phyloP scores from a whole-genome alignment of 805 yeast genomes.

The Saturnispora sekii region DNA sequence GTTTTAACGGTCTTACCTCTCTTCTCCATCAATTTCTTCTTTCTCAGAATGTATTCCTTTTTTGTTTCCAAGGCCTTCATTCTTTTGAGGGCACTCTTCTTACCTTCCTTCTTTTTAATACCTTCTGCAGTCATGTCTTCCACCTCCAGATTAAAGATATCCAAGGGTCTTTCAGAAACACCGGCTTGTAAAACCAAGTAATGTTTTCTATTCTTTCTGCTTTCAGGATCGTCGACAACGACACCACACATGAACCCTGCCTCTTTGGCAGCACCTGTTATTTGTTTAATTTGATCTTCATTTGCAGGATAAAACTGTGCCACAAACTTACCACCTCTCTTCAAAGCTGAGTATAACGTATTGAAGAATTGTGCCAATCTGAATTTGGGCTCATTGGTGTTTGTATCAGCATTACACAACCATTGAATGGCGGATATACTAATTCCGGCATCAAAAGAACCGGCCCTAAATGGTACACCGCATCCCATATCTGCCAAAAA shows the following conservation, averaged over 20 bases:
- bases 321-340: constrained; percentile 93
- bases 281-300: constrained; percentile 72
- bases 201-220: constrained; percentile 82
- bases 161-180: constrained; percentile 59
- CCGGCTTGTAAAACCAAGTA: constrained; percentile 89
- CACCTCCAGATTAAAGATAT: constrained; percentile 71
- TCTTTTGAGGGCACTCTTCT: constrained; percentile 36
- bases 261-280: constrained; percentile 76
- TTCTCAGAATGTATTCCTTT: constrained; percentile 76
- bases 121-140: constrained; percentile 40
- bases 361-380: constrained; percentile 78
- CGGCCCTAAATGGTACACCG: constrained; percentile 93
- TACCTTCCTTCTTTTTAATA: constrained; percentile 19
- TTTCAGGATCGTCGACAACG: constrained; percentile 88
- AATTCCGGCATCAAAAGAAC: constrained; percentile 93
- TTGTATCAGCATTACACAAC: constrained; percentile 92
- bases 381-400: constrained; percentile 71
- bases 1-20: constrained; percentile 84
- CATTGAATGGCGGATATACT: constrained; percentile 94
- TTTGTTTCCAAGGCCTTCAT: constrained; percentile 55
- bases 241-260: constrained; percentile 96
- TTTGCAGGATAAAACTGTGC: constrained; percentile 95
- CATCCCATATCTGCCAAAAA: constrained; percentile 87
- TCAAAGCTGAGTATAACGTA: constrained; percentile 75
- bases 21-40: constrained; percentile 87